Conservation (phyloP, 75 land plant genomes). For the Adiantum capillusveneris region DNA sequence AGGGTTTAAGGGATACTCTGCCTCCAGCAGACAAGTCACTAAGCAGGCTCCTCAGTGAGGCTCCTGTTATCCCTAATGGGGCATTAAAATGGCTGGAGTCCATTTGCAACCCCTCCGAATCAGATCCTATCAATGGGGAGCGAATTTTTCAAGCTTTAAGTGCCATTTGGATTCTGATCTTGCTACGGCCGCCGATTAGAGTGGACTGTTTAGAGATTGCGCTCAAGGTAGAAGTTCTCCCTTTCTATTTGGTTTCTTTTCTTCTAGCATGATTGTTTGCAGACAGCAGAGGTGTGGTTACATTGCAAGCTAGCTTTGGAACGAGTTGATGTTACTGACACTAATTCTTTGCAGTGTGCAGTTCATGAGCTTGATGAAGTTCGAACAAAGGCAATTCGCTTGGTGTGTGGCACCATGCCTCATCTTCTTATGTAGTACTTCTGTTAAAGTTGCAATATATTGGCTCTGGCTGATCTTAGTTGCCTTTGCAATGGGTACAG, state of each 20-base stretch:
- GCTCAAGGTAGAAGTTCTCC: constrained; percentile 44
- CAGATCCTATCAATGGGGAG: constrained; percentile 39
- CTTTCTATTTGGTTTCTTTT: constrained; percentile 3
- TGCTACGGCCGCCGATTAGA: constrained; percentile 75
- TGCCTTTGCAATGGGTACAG: constrained; percentile 28
- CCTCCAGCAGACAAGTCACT: constrained; percentile 90
- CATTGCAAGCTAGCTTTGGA: background rate
- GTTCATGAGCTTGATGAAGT: constrained; percentile 83
- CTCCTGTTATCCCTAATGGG: constrained; percentile 60
- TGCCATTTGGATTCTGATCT: constrained; percentile 79
- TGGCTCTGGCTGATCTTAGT: too few relatives aligned
- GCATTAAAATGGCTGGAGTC: constrained; percentile 58
- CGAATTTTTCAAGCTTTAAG: constrained; percentile 88
- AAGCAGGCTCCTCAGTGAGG: constrained; percentile 72
- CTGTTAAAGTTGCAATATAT: background rate
- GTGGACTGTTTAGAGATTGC: constrained; percentile 74
- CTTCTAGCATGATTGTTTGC: background rate
- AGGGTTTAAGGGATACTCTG: constrained; percentile 68
- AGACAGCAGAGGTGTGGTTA: background rate
- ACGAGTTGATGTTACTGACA: constrained; percentile 1
- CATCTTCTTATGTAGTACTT: background rate
- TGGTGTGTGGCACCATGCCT: constrained; percentile 39
- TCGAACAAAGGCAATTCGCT: constrained; percentile 90
- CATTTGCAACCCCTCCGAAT: constrained; percentile 43
- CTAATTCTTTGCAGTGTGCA: constrained; percentile 60